phyloP scores from a whole-genome alignment of 2,329 filamentous ascomycete species.

The Arthrobotrys megalospora region DNA sequence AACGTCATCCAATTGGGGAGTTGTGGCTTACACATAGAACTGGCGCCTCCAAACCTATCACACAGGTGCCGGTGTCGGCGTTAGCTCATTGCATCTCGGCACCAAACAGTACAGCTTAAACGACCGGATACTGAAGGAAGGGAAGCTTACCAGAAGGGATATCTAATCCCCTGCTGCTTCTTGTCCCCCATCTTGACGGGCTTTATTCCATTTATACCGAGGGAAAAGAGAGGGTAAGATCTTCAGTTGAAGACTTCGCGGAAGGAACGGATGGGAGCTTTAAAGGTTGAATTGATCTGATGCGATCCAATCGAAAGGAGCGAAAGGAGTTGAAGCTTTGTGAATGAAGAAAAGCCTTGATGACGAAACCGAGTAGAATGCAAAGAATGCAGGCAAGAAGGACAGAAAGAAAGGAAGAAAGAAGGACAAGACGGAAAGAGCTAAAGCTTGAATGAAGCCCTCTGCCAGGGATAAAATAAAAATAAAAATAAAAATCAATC shows the following conservation, averaged over 20 bases:
- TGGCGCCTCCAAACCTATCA: conserved; percentile 59
- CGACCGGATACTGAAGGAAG: conserved; percentile 25
- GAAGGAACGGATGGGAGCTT: conserved; percentile 18
- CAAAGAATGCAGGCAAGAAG: conserved; percentile 5
- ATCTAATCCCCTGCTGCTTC: conserved; percentile 49
- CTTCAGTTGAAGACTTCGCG: conserved; percentile 5
- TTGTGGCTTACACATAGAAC: conserved; percentile 59
- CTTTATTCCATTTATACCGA: conserved; percentile 39
- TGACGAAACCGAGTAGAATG: not conserved
- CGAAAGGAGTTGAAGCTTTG: not conserved
- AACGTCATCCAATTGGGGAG: conserved; percentile 7
- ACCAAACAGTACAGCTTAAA: not conserved
- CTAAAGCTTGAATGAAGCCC: conserved; percentile 3
- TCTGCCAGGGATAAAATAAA: not conserved
- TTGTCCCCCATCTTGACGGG: conserved; percentile 51
- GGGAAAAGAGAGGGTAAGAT: not conserved
- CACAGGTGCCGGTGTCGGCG: conserved; percentile 17
- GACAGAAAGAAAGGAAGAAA: not conserved
- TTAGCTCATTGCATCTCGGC: conserved; percentile 34
- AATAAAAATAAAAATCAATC: conserved; percentile 29
- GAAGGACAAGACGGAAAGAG: not conserved
- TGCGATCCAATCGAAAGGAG: conserved; percentile 16
- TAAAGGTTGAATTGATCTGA: conserved; percentile 8
- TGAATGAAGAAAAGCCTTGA: not conserved
- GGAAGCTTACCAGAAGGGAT: conserved; percentile 58